These are phyloP conservation scores for Lactifluus pinguis DNA, from an alignment of 768 basidiomycete genomes.

Conservation along the genomic window DNA sequence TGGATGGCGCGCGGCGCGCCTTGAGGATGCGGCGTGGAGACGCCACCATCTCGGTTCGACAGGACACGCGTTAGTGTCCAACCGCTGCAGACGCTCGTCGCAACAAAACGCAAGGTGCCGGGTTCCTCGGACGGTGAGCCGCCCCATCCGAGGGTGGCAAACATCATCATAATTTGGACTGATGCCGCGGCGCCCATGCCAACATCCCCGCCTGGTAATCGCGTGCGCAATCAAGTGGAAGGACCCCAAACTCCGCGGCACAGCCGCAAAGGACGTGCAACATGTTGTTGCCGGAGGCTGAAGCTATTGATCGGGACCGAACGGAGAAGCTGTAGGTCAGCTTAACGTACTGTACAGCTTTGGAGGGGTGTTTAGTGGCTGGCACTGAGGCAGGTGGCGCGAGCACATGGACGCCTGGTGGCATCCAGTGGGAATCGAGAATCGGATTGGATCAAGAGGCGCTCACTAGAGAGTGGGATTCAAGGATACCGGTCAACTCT, in stretches of 20 bases:
- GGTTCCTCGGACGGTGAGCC: conserved; percentile 13
- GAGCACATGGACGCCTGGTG: conserved; percentile 16
- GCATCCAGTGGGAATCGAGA: conserved; percentile 17
- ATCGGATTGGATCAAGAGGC: conserved; percentile 7
- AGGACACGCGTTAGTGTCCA: conserved; percentile 15
- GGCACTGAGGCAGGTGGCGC: conserved; percentile 13
- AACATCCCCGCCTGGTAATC: conserved; percentile 15
- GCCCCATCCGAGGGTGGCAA: conserved; percentile 16
- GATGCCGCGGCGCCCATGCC: conserved; percentile 15
- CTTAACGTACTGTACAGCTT: conserved; percentile 7
- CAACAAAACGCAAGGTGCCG: conserved; percentile 17
- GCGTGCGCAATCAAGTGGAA: conserved; percentile 4
- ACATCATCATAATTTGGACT: conserved; percentile 7
- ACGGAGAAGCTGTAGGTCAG: background rate
- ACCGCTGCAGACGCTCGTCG: conserved; percentile 12
- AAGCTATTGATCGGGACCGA: conserved; percentile 4
- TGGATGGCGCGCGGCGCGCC: conserved; percentile 18
- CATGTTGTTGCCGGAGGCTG: background rate
- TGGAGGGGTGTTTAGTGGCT: conserved; percentile 9
- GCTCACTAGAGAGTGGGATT: conserved; percentile 2
- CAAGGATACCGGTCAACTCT: conserved; percentile 1
- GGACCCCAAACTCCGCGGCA: conserved; percentile 19
- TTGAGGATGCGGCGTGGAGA: conserved; percentile 18
- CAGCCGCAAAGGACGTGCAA: conserved; percentile 6
- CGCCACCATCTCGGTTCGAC: conserved; percentile 16